A percentile compares a stretch with the other conserved stretches of the same genome.
phyloP scores from a whole-genome alignment of 768 basidiomycete genomes.

The Hypholoma fasciculare region DNA sequence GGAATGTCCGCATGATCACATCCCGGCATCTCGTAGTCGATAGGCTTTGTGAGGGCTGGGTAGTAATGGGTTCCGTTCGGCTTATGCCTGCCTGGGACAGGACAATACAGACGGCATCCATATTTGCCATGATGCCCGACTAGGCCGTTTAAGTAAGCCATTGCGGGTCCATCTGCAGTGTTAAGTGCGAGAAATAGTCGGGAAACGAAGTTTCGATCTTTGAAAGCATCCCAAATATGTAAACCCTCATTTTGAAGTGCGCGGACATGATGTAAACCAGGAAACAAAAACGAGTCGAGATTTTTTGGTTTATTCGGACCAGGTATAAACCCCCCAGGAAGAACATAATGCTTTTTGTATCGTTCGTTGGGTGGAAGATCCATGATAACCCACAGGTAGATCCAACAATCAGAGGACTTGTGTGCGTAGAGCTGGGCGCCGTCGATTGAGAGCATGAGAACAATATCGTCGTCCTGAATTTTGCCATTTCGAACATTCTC shows the following conservation, averaged over 20 bases:
- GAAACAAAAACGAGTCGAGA: constrained; percentile 19
- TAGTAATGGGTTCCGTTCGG: constrained; percentile 29
- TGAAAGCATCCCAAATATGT: constrained; percentile 28
- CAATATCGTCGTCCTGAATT: constrained; percentile 29
- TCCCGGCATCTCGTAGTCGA: constrained; percentile 13
- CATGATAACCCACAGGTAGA: constrained; percentile 37
- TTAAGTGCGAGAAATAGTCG: constrained; percentile 4
- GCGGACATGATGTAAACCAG: constrained; percentile 15
- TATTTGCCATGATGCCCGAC: constrained; percentile 30
- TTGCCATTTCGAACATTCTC: constrained; percentile 15
- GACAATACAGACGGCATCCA: constrained; percentile 29
- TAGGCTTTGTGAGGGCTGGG: constrained; percentile 26
- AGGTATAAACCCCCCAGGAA: constrained; percentile 23
- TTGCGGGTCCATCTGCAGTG: constrained; percentile 28
- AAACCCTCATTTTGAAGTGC: constrained; percentile 9
- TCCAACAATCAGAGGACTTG: constrained; percentile 19
- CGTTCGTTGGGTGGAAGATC: constrained; percentile 27
- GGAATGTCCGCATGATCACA: constrained; percentile 11
- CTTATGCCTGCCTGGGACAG: constrained; percentile 27
- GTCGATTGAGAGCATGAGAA: constrained; percentile 35
- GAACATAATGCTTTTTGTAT: constrained; percentile 21
- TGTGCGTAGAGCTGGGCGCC: constrained; percentile 39
- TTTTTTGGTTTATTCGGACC: constrained; percentile 23
- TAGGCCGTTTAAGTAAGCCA: constrained; percentile 25
- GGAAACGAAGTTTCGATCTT: background rate